phyloP scores from a whole-genome alignment of 306 rosid species.

The Sesbania bispinosa region DNA sequence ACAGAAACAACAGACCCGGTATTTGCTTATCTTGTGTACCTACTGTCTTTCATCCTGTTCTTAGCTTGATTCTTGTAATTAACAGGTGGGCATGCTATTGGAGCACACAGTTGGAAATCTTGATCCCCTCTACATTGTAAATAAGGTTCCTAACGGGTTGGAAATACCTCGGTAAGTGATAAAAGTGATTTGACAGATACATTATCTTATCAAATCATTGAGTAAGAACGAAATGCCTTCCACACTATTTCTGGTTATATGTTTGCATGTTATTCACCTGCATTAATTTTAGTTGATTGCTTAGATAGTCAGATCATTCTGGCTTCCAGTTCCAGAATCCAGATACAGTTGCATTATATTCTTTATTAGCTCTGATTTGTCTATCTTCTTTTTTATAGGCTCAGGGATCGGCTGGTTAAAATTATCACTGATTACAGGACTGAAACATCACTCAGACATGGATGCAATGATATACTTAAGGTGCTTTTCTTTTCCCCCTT shows the following conservation, averaged over 20 bases:
- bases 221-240: not conserved
- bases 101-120: constrained; percentile 97
- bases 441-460: constrained; percentile 93
- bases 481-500: constrained; percentile 32
- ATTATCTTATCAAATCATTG: not conserved
- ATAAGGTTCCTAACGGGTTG: constrained; percentile 92
- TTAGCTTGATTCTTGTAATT: constrained; percentile 30
- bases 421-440: constrained; percentile 91
- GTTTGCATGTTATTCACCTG: not conserved
- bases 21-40: not conserved
- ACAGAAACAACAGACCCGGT: not conserved
- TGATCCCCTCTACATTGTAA: constrained; percentile 70
- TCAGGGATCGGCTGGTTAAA: constrained; percentile 92
- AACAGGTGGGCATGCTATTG: constrained; percentile 84
- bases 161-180: constrained; percentile 85
- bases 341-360: constrained; percentile 15
- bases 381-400: constrained; percentile 47
- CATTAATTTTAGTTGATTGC: not conserved
- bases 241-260: constrained; percentile 11
- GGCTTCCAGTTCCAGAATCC: constrained; percentile 18
- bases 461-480: constrained; percentile 96
- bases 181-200: constrained; percentile 5
- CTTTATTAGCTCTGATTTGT: not conserved
- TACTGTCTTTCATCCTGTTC: constrained; percentile 14
- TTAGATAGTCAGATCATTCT: constrained; percentile 2